Base-by-base conservation (phyloP, 345 rosid species). In the Salix dunnii region DNA sequence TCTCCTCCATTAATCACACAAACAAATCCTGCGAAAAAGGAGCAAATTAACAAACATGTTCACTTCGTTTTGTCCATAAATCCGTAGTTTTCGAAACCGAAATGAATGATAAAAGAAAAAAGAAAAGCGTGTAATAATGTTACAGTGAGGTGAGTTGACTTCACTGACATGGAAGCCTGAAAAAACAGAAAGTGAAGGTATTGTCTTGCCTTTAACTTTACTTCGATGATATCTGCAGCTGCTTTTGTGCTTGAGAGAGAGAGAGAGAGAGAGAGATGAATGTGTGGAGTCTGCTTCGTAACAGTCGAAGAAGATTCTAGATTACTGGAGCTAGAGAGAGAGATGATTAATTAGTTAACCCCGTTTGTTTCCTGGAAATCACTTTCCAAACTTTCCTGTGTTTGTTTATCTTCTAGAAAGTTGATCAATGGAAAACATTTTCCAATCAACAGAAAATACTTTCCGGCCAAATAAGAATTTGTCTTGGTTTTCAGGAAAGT, bases 1-100 rank as follows among this genome's bases (percentile, higher is more conserved):
- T 83, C 67, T 79, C 90, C 80, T 84, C 92, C 97, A 92, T 88
- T 75, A 46, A 73, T 51, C 23, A 11, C 65, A 61, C 64, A 66
- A n/a, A 21, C 43, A n/a, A 16, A 42, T 55, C 71, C 68, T 30
- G 38, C 60, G 43, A 11, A 7, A n/a, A 67, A 58, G 2, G 31
- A 1, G 16, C 58, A 53, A 3, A 33, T 7, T 3, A 8, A 43
- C 36, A 18, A 55, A 27, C 12, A n/a, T 58, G 63, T 58, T 23
- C 16, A n/a, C 23, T n/a, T 36, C 43, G 27, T 4, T 11, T 42
- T 13, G n/a, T 28, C 14, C 53, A 36, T 17, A 3, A 8, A 11
- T 67, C 25, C 11, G 14, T 5, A 8, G 33, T 43, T 23, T 3
- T 0, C 25, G 63, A 58, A 46, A 46, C 51, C 14, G 51, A 4